phyloP scores from a whole-genome alignment of 1,284 basidiomycete species.

The Polyporus tsugae region DNA sequence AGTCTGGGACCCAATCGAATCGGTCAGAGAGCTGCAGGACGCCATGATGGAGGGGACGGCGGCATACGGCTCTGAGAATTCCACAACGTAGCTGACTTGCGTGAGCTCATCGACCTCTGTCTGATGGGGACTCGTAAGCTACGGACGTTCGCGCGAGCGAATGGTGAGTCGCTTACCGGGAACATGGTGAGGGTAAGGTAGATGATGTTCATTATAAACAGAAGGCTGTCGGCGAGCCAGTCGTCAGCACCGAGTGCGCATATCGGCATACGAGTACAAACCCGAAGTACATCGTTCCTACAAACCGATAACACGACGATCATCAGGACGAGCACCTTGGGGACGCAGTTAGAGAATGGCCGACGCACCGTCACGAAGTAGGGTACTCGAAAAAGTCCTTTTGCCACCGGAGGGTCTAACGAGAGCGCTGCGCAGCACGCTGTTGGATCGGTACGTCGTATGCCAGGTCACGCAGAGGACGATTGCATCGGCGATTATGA shows the following conservation, averaged over 20 bases:
- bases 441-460: slow-evolving; percentile 1
- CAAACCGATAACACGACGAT: not conserved
- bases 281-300: slow-evolving; percentile 4
- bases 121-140: not conserved
- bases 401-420: not conserved
- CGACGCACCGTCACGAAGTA: not conserved
- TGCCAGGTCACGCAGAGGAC: slow-evolving; percentile 3
- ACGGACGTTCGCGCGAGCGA: not conserved
- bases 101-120: not conserved
- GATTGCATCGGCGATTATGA: slow-evolving; percentile 3
- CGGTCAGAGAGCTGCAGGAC: too few relatives aligned
- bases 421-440: not conserved
- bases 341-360: too few relatives aligned
- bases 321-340: not conserved
- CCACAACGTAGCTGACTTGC: slow-evolving; percentile 9
- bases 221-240: not conserved
- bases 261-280: not conserved
- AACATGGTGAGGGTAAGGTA: slow-evolving; percentile 8
- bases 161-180: not conserved
- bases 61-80: slow-evolving; percentile 9
- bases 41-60: too few relatives aligned
- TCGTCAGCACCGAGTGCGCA: not conserved
- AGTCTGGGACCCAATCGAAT: not conserved
- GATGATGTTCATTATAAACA: slow-evolving; percentile 6
- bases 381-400: not conserved